Evolutionary conservation across 2,329 filamentous ascomycete genomes (phyloP).

Genomic region (Exophiala spinifera): DNA sequence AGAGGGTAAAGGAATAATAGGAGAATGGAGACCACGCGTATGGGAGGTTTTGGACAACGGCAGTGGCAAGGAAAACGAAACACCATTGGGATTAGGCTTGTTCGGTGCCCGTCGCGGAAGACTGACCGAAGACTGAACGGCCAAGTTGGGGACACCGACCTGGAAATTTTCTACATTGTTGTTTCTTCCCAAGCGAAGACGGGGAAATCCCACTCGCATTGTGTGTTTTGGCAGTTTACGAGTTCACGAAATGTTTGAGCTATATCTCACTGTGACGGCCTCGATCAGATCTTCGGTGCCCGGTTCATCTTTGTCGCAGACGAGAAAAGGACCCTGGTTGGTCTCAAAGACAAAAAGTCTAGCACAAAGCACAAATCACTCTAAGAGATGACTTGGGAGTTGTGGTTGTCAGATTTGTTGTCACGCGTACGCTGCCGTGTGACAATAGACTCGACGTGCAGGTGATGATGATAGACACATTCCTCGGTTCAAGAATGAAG

Average conservation of each 20-base stretch:
- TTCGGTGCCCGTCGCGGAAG: constrained; percentile 25
- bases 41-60: constrained; percentile 30
- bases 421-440: too few relatives aligned
- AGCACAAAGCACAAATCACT: too few relatives aligned
- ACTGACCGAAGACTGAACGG: background rate
- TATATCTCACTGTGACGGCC: background rate
- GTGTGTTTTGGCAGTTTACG: background rate
- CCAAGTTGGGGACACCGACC: background rate
- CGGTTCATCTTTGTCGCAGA: background rate
- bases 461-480: too few relatives aligned
- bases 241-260: background rate
- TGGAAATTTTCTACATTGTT: background rate
- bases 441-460: too few relatives aligned
- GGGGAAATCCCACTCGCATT: background rate
- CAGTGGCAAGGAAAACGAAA: constrained; percentile 27
- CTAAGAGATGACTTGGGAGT: too few relatives aligned
- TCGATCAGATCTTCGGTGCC: background rate
- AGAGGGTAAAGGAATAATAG: constrained; percentile 24
- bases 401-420: too few relatives aligned
- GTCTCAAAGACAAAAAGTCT: background rate
- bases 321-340: background rate
- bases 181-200: background rate
- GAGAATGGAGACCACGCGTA: constrained; percentile 28
- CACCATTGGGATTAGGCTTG: constrained; percentile 27
- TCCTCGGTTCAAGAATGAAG: too few relatives aligned